A percentile compares a stretch with the other conserved stretches of the same genome.
These are phyloP conservation scores for Eutypa lata DNA, from an alignment of 2,329 filamentous ascomycete genomes.

Conservation along the genomic window DNA sequence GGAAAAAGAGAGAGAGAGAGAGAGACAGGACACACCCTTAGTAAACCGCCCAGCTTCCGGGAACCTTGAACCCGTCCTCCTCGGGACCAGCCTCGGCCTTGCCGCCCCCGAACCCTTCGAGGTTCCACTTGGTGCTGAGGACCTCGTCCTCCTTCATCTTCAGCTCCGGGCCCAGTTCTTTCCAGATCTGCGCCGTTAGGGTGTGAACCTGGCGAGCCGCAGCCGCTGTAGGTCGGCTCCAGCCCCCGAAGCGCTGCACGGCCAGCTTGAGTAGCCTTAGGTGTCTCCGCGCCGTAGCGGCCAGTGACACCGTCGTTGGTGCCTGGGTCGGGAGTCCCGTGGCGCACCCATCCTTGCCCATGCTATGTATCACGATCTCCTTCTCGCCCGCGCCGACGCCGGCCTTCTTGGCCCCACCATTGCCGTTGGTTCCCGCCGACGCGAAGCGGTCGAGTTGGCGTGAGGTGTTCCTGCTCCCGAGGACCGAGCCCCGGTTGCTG, in stretches of 20 bases:
- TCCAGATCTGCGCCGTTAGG: neutral
- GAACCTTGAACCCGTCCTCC: neutral
- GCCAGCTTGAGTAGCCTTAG: neutral
- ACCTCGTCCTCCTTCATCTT: neutral
- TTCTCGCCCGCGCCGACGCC: neutral
- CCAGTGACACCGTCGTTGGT: neutral
- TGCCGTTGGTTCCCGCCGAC: neutral
- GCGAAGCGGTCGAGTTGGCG: neutral
- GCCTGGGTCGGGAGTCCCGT: neutral
- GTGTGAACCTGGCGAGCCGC: neutral
- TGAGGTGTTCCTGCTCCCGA: neutral
- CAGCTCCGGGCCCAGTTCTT: neutral
- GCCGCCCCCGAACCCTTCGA: neutral
- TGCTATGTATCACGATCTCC: neutral
- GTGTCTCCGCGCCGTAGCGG: neutral
- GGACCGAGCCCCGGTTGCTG: neutral
- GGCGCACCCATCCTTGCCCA: neutral
- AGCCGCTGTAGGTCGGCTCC: neutral
- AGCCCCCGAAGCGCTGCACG: neutral
- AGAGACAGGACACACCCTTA: neutral
- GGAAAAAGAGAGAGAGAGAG: neutral
- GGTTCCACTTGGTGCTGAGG: neutral
- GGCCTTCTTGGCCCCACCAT: neutral
- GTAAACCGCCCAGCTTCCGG: neutral
- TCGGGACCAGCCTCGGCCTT: neutral